These are phyloP conservation scores for Whalleya microplaca DNA, from an alignment of 2,329 filamentous ascomycete species.

Conservation along the genomic window DNA sequence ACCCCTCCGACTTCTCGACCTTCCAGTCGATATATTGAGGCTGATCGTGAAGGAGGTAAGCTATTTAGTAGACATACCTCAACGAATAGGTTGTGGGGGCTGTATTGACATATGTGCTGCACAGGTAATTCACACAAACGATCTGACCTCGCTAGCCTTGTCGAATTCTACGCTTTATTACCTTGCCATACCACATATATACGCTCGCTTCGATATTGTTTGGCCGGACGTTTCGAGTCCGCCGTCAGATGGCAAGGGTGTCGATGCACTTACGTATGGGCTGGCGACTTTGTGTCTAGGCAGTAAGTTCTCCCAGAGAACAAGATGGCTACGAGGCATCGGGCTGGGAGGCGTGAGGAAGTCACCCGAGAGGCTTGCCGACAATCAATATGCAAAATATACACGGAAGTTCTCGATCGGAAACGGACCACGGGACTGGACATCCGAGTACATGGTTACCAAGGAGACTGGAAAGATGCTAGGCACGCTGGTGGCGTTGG, in stretches of 20 bases:
- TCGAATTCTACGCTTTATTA: constrained; percentile 78
- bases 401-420: constrained; percentile 82
- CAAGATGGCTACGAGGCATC: constrained; percentile 39
- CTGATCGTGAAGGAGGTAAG: constrained; percentile 78
- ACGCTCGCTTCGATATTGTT: constrained; percentile 84
- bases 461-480: constrained; percentile 89
- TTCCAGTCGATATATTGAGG: constrained; percentile 78
- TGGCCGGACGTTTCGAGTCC: constrained; percentile 76
- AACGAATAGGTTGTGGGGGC: constrained; percentile 3
- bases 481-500: constrained; percentile 78
- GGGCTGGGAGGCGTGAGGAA: constrained; percentile 19
- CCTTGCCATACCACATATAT: constrained; percentile 77
- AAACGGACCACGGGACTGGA: constrained; percentile 80
- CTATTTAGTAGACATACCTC: constrained; percentile 11
- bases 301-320: constrained; percentile 47
- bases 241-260: constrained; percentile 69
- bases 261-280: constrained; percentile 83
- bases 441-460: constrained; percentile 78
- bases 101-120: constrained; percentile 9
- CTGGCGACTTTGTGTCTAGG: constrained; percentile 79
- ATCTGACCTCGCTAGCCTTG: constrained; percentile 76
- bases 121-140: constrained; percentile 79
- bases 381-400: constrained; percentile 76
- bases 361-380: constrained; percentile 34
- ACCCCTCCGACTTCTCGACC: constrained; percentile 69